Percentiles rank a stretch among this genome's conserved stretches.
phyloP scores from a whole-genome alignment of 2,329 filamentous ascomycete genomes.

The Madurella fahalii region DNA sequence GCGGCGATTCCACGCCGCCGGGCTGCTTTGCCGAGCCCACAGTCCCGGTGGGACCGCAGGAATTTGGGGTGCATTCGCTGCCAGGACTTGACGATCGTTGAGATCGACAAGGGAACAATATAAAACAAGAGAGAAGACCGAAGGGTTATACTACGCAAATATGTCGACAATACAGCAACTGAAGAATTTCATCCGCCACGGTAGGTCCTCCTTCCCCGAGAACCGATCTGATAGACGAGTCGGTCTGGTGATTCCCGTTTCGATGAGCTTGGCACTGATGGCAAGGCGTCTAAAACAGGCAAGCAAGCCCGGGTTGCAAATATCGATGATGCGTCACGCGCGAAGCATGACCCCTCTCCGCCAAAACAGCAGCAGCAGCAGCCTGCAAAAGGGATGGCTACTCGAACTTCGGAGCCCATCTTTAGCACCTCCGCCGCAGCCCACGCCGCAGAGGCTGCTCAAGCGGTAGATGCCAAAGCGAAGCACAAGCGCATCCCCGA shows the following conservation, averaged over 20 bases:
- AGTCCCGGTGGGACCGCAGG: neutral
- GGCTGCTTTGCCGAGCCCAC: neutral
- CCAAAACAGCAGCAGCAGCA: conserved; percentile 54
- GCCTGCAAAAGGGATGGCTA: conserved; percentile 43
- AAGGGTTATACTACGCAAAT: conserved; percentile 18
- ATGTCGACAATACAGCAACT: conserved; percentile 86
- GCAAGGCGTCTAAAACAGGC: conserved; percentile 42
- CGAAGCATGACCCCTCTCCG: conserved; percentile 48
- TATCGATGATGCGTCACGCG: conserved; percentile 46
- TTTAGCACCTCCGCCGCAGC: conserved; percentile 40
- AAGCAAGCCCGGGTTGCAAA: conserved; percentile 78
- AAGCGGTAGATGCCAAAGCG: conserved; percentile 42
- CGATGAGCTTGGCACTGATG: neutral
- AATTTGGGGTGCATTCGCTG: neutral
- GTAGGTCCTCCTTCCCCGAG: conserved; percentile 36
- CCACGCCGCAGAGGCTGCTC: conserved; percentile 55
- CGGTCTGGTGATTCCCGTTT: neutral
- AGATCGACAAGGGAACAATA: neutral
- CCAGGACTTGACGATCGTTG: neutral
- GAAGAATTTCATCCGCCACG: conserved; percentile 97
- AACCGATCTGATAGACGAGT: neutral
- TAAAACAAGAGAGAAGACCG: neutral
- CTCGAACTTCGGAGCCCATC: conserved; percentile 41
- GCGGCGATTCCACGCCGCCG: neutral
- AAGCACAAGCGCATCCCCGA: conserved; percentile 52